A percentile compares a stretch with the other conserved stretches of the same genome.
Evolutionary conservation across 768 basidiomycete species (phyloP).

Genomic region (Agrocybe pediades): DNA sequence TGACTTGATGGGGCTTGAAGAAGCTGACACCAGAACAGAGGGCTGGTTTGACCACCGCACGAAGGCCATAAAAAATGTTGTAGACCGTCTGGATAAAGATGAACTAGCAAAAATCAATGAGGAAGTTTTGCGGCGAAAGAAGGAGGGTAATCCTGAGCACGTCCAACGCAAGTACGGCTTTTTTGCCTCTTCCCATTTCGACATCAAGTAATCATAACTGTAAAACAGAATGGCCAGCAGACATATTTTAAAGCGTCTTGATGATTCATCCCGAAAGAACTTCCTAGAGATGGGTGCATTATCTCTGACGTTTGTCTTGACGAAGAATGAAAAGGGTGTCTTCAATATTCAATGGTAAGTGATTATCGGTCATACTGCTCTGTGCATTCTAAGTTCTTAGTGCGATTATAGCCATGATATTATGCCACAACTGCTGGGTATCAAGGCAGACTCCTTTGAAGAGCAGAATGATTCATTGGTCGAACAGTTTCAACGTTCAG

Average conservation of each 20-base stretch:
- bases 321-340: neutral
- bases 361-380: too few relatives aligned
- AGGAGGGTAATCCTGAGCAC: neutral
- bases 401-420: neutral
- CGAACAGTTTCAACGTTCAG: neutral
- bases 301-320: neutral
- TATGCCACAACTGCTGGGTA: neutral
- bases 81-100: neutral
- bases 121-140: neutral
- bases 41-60: neutral
- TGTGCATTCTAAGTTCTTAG: too few relatives aligned
- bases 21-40: neutral
- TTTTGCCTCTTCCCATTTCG: too few relatives aligned
- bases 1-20: neutral
- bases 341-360: neutral
- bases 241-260: neutral
- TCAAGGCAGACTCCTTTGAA: neutral
- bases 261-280: neutral
- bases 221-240: neutral
- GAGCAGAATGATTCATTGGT: neutral
- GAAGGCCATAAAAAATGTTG: neutral
- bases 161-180: neutral
- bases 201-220: too few relatives aligned
- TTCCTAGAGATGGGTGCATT: neutral
- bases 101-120: neutral